Evolutionary conservation across 805 yeast genomes (phyloP).

Genomic region (Naumovozyma baii): DNA sequence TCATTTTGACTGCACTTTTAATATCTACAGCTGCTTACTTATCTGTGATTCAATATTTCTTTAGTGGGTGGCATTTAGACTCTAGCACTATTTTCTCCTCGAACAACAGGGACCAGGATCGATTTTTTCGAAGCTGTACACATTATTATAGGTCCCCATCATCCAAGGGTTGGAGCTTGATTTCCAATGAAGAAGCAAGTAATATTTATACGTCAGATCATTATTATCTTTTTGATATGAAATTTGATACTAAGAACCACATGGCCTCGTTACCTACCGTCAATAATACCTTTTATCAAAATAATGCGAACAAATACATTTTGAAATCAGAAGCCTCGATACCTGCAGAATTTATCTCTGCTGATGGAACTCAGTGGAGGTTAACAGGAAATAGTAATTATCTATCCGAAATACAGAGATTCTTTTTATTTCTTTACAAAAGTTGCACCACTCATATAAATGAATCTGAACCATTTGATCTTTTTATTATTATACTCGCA

Average conservation of each 20-base stretch:
- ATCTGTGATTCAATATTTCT: conserved; percentile 59
- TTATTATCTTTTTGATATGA: conserved; percentile 24
- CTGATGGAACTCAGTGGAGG: conserved; percentile 50
- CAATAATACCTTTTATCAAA: conserved; percentile 25
- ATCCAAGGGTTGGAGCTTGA: conserved; percentile 13
- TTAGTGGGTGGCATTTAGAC: conserved; percentile 33
- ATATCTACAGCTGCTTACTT: conserved; percentile 75
- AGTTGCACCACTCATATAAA: conserved; percentile 40
- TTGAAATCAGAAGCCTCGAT: conserved; percentile 17
- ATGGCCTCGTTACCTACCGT: conserved; percentile 12
- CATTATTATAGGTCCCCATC: conserved; percentile 19
- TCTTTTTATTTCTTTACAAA: conserved; percentile 33
- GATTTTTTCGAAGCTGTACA: conserved; percentile 19
- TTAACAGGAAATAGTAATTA: conserved; percentile 41
- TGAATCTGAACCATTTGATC: conserved; percentile 80
- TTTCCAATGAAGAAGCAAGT: conserved; percentile 14
- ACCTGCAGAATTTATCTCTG: conserved; percentile 16
- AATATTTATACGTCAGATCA: conserved; percentile 15
- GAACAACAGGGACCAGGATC: conserved; percentile 11
- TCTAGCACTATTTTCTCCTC: conserved; percentile 11
- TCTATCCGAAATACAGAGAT: conserved; percentile 47
- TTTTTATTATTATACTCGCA: conserved; percentile 67
- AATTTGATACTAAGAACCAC: conserved; percentile 16
- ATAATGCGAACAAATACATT: conserved; percentile 16
- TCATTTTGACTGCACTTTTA: conserved; percentile 60